Evolutionary conservation across 2,329 filamentous ascomycete species (phyloP), one percentile per base, ranked within the genome.

Genomic region (Sclerotinia nivalis): DNA sequence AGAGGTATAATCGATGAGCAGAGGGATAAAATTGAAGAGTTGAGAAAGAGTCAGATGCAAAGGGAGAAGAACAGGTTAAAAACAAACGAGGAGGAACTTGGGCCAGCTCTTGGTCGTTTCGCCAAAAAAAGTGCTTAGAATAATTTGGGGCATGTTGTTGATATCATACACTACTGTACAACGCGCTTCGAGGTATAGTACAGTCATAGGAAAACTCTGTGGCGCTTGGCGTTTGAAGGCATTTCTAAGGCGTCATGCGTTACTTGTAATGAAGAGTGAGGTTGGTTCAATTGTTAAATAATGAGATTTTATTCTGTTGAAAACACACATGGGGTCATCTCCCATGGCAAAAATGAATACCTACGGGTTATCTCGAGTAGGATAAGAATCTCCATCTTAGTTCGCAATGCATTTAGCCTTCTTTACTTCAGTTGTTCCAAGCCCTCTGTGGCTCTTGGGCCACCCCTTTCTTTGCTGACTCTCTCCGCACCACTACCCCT

Each of bases 1-100:
- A 93, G 91, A 85, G 98, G 98, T 80, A 88, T 99, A 70, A 93
- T 99, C 79, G 96, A 99, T 83, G 96, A 97, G 85, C 94, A 95
- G 86, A 90, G 92, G 78, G 81, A 97, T 80, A 89, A 90, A 78
- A 90, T 94, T 61, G 92, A 97, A 80, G 92, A 93, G 81, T 84
- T 97, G 79, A 89, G 91, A 83, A 87, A 88, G 78, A 84, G 86
- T 74, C 84, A 86, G 76, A 88, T 90, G 74, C 88, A 91, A 80
- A 88, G 88, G 80, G 87, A 90, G 75, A 86, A 89, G 79, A 87
- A 89, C 77, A 89, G 86, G 77, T 82, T 90, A 75, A 85, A 88
- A 78, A 88, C 92, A 80, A 85, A 85, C 74, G 86, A 91, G 79
- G 86, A 86, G 70, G 91, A 95, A 74, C 83, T 97, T 74, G 96